Conservation (phyloP, 352 stramenopile genomes). For the Hyaloperonospora brassicae region DNA sequence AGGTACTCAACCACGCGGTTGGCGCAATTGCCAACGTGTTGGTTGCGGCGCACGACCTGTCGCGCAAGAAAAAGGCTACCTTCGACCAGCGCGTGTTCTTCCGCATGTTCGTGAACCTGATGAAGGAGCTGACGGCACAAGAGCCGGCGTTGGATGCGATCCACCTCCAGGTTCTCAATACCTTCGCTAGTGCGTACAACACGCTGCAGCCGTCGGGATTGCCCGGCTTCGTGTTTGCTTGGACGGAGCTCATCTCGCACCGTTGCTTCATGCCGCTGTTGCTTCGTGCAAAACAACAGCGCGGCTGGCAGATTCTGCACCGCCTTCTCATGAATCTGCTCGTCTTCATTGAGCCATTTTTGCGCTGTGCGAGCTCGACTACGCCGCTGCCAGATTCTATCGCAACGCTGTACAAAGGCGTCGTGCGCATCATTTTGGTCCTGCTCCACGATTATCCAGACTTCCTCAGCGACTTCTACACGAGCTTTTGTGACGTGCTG, state of each 20-base stretch:
- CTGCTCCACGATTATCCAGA: constrained; percentile 98
- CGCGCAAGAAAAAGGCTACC: constrained; percentile 69
- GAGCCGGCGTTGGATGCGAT: constrained; percentile 91
- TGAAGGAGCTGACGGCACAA: constrained; percentile 94
- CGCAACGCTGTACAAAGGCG: constrained; percentile 95
- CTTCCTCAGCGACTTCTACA: constrained; percentile 97
- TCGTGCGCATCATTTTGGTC: constrained; percentile 95
- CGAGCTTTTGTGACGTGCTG: constrained; percentile 97
- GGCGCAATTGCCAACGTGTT: constrained; percentile 91
- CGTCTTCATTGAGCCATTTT: constrained; percentile 96
- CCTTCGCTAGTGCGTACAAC: constrained; percentile 96
- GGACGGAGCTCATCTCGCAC: constrained; percentile 97
- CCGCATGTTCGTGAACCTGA: constrained; percentile 95
- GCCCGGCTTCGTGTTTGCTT: constrained; percentile 97
- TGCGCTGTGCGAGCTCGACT: constrained; percentile 80
- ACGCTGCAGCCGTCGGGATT: constrained; percentile 93
- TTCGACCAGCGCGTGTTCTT: constrained; percentile 99
- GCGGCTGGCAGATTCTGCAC: constrained; percentile 96
- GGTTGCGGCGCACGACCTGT: constrained; percentile 78
- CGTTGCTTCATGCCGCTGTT: constrained; percentile 98
- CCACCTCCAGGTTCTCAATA: constrained; percentile 91
- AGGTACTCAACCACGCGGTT: constrained; percentile 94
- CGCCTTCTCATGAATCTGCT: constrained; percentile 96
- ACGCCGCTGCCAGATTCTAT: constrained; percentile 85
- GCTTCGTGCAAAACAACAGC: constrained; percentile 89